A percentile compares a stretch with the other conserved stretches of the same genome.
Conservation (phyloP, 192 early-diverging fungal species). For the Coemansia sp. region DNA sequence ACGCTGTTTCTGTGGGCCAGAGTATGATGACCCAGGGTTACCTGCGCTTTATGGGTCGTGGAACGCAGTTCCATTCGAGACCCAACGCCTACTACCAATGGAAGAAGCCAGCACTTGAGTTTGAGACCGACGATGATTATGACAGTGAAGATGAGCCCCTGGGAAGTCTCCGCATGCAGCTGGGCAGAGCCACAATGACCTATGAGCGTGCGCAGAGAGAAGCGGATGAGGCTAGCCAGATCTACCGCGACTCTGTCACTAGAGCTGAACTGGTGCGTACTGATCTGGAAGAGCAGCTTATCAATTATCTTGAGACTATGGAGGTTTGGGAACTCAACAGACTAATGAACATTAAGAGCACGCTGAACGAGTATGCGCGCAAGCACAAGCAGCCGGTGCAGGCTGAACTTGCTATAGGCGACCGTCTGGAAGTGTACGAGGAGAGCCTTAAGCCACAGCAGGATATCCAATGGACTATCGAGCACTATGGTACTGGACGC, state of each 20-base stretch:
- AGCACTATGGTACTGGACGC: constrained; percentile 66
- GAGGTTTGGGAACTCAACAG: constrained; percentile 55
- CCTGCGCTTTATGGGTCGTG: constrained; percentile 65
- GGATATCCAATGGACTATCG: constrained; percentile 73
- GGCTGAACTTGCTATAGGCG: constrained; percentile 39
- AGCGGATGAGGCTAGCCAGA: constrained; percentile 63
- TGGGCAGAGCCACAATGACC: constrained; percentile 18
- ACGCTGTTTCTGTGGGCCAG: constrained; percentile 67
- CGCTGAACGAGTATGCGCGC: constrained; percentile 34
- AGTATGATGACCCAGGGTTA: constrained; percentile 62
- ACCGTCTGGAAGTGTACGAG: constrained; percentile 60
- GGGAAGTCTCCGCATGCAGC: constrained; percentile 22
- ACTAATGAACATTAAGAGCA: constrained; percentile 50
- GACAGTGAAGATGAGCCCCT: constrained; percentile 52
- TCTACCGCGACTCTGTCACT: constrained; percentile 62
- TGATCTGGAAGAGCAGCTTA: constrained; percentile 64
- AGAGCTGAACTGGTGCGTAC: constrained; percentile 64
- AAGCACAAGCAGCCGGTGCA: constrained; percentile 33
- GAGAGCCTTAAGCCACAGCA: constrained; percentile 75
- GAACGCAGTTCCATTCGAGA: constrained; percentile 62
- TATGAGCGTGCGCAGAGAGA: constrained; percentile 57
- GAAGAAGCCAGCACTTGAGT: constrained; percentile 57
- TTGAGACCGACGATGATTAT: constrained; percentile 46
- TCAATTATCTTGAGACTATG: constrained; percentile 52
- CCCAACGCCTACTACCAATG: constrained; percentile 69